Conservation (phyloP, 2,329 filamentous ascomycete species). For the Microascus cirrosus region DNA sequence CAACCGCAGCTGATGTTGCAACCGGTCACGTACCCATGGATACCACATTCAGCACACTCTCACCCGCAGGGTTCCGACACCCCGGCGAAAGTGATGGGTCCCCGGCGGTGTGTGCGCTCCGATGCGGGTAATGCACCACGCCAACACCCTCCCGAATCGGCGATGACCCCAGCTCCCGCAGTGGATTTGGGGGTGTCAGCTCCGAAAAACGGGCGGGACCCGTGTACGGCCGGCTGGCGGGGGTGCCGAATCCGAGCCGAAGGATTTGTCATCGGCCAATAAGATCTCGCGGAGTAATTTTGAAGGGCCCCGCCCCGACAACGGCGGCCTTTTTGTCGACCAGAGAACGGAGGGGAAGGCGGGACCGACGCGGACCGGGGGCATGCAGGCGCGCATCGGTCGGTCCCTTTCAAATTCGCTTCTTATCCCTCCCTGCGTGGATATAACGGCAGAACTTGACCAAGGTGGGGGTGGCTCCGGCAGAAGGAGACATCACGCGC, state of each 20-base stretch:
- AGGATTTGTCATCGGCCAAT: neutral
- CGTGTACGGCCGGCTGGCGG: neutral
- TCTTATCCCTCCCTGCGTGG: neutral
- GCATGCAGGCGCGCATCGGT: neutral
- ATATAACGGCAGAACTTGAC: neutral
- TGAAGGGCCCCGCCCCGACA: neutral
- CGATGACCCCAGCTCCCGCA: neutral
- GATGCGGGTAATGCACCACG: neutral
- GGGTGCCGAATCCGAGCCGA: neutral
- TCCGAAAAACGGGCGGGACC: neutral
- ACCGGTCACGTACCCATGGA: neutral
- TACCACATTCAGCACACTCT: neutral
- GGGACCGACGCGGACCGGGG: neutral
- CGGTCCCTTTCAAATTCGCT: neutral
- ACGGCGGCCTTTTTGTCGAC: neutral
- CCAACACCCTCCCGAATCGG: neutral
- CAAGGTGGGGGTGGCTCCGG: neutral
- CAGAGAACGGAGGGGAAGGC: neutral
- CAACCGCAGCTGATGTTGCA: neutral
- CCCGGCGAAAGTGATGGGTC: neutral
- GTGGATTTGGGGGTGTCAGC: neutral
- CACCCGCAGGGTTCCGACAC: neutral
- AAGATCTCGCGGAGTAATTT: neutral
- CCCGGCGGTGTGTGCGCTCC: neutral
- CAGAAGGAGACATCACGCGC: neutral